Conservation (phyloP, 176 grass and related monocot genomes). For the Ensete ventricosum region DNA sequence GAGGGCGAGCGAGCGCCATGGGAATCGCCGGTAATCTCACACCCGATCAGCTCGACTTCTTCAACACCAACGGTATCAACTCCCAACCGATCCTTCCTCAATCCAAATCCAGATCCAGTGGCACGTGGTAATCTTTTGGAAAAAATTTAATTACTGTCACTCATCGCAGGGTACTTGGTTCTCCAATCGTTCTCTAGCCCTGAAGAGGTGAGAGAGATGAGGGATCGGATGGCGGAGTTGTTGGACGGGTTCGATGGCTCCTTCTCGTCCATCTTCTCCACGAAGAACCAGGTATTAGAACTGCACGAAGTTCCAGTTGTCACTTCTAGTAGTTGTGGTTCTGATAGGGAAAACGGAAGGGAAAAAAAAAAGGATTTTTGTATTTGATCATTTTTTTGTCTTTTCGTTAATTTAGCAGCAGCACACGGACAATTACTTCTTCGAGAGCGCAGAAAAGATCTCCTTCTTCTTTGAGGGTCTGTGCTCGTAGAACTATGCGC, state of each 20-base stretch:
- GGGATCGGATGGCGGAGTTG: conserved; percentile 57
- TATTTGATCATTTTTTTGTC: not conserved
- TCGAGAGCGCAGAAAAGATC: conserved; percentile 83
- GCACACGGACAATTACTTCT: conserved; percentile 75
- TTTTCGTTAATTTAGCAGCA: conserved; percentile 47
- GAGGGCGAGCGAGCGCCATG: conserved; percentile 13
- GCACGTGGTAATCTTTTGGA: not conserved
- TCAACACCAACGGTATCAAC: conserved; percentile 47
- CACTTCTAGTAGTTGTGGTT: not conserved
- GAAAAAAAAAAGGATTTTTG: not conserved
- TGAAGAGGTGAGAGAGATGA: conserved; percentile 61
- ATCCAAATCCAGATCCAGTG: not conserved
- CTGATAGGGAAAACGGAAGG: not conserved
- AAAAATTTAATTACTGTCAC: conserved; percentile 14
- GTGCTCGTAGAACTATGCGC: not conserved
- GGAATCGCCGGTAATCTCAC: conserved; percentile 36
- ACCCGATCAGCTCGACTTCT: conserved; percentile 55
- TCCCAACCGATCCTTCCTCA: not conserved
- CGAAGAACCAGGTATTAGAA: conserved; percentile 60
- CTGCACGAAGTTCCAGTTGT: not conserved
- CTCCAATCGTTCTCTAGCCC: conserved; percentile 57
- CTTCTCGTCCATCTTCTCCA: conserved; percentile 51
- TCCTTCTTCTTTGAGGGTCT: conserved; percentile 97
- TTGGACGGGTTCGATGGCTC: conserved; percentile 56
- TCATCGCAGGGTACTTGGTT: conserved; percentile 61